Percentiles rank a stretch among this genome's conserved stretches.
phyloP scores from a whole-genome alignment of 345 rosid genomes.

The Salix dunnii region DNA sequence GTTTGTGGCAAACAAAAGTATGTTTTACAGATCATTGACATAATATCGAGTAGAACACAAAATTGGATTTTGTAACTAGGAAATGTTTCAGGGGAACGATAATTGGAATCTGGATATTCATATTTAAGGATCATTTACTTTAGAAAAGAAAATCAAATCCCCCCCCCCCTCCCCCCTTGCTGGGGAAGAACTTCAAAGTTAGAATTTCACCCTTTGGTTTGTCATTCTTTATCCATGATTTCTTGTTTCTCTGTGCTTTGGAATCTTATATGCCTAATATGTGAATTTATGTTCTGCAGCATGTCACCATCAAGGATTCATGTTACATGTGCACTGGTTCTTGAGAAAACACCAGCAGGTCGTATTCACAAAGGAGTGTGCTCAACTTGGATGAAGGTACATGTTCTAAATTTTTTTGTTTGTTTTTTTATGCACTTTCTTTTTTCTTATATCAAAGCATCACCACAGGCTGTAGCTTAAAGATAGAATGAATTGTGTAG shows the following conservation, averaged over 20 bases:
- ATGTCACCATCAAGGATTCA: constrained; percentile 65
- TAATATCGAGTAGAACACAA: not conserved
- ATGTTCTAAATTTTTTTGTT: not conserved
- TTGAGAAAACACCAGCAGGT: constrained; percentile 77
- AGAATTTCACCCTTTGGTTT: not conserved
- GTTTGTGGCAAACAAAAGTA: not conserved
- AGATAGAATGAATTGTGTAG: not conserved
- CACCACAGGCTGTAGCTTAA: not conserved
- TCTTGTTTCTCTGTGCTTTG: not conserved
- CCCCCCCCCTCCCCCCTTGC: too few relatives aligned
- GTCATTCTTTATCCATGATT: not conserved
- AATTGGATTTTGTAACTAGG: not conserved
- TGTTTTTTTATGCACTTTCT: not conserved
- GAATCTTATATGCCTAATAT: constrained; percentile 6
- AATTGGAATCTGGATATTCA: not conserved
- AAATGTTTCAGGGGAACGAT: not conserved
- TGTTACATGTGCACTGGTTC: constrained; percentile 90
- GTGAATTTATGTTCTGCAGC: constrained; percentile 38
- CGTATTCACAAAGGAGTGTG: constrained; percentile 89
- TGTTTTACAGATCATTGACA: not conserved
- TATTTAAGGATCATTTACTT: not conserved
- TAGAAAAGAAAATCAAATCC: not conserved
- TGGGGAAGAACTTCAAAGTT: not conserved
- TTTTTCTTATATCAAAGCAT: not conserved
- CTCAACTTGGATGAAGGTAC: constrained; percentile 95